These are phyloP conservation scores for Eragrostis curvula DNA, from an alignment of 176 grass and related monocot genomes.

Conservation along the genomic window DNA sequence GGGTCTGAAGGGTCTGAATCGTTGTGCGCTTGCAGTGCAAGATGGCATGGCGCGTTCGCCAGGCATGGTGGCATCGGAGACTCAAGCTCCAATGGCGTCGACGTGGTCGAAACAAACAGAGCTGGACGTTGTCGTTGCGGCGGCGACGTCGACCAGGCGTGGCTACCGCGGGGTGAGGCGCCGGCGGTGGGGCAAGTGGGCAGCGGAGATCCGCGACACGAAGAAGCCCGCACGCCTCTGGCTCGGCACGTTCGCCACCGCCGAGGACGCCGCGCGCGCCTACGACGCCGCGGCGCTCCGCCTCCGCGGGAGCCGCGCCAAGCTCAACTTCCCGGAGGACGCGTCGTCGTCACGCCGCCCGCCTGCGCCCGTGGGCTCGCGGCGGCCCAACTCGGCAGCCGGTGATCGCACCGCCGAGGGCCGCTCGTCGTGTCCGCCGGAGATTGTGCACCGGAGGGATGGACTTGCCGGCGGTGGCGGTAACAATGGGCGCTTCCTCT, in stretches of 20 bases:
- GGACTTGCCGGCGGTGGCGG: background rate
- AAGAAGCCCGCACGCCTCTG: conserved; percentile 59
- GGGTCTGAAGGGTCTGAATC: background rate
- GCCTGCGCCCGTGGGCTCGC: background rate
- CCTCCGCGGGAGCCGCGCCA: conserved; percentile 62
- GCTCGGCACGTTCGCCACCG: conserved; percentile 67
- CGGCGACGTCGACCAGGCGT: background rate
- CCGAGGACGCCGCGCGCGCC: conserved; percentile 62
- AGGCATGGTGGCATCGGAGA: background rate
- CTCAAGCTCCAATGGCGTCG: background rate
- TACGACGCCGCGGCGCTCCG: conserved; percentile 63
- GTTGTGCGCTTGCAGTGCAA: background rate
- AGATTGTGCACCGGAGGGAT: background rate
- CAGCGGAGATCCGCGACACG: conserved; percentile 74
- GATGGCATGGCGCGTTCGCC: background rate
- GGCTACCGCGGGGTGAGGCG: conserved; percentile 60
- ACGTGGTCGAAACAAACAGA: background rate
- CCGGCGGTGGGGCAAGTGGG: conserved; percentile 77
- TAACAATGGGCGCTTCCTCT: background rate
- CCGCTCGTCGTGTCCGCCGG: background rate
- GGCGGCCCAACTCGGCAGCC: background rate
- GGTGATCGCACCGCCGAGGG: background rate
- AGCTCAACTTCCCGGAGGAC: conserved; percentile 68
- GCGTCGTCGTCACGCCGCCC: background rate
- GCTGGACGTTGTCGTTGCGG: no score